A percentile compares a stretch with the other conserved stretches of the same genome.
These are phyloP conservation scores for Akanthomyces muscarius DNA, from an alignment of 2,329 filamentous ascomycete species.

Conservation along the genomic window DNA sequence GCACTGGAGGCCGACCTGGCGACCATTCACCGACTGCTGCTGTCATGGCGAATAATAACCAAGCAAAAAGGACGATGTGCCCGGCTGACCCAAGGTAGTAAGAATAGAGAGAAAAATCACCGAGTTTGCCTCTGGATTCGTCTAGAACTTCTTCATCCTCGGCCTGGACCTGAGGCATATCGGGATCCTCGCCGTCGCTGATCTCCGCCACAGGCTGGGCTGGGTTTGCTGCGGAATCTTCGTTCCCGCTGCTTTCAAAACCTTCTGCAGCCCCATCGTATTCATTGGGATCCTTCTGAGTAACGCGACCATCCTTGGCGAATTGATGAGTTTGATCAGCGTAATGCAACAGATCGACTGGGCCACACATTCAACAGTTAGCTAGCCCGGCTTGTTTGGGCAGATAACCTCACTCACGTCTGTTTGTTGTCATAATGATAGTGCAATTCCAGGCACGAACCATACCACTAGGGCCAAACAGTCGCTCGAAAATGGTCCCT, in stretches of 20 bases:
- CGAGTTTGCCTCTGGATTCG: not conserved
- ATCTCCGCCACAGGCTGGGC: too few relatives aligned
- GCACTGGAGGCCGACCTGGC: not conserved
- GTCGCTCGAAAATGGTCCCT: not conserved
- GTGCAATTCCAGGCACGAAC: not conserved
- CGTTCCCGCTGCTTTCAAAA: not conserved
- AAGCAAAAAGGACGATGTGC: not conserved
- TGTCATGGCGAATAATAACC: not conserved
- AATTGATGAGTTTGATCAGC: not conserved
- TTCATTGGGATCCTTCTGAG: too few relatives aligned
- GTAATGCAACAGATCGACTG: not conserved
- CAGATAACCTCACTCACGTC: not conserved
- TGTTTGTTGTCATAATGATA: not conserved
- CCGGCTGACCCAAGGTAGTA: not conserved
- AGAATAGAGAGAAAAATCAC: not conserved
- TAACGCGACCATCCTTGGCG: not conserved
- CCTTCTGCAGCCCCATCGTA: not conserved
- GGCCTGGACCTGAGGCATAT: not conserved
- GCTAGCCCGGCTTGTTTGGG: not conserved
- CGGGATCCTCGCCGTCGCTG: not conserved
- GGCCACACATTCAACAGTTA: not conserved
- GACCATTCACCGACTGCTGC: not conserved
- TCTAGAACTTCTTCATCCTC: not conserved
- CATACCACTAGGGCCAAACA: not conserved
- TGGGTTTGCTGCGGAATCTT: too few relatives aligned